phyloP scores from a whole-genome alignment of 352 stramenopile species.

The Pythium dissimile region DNA sequence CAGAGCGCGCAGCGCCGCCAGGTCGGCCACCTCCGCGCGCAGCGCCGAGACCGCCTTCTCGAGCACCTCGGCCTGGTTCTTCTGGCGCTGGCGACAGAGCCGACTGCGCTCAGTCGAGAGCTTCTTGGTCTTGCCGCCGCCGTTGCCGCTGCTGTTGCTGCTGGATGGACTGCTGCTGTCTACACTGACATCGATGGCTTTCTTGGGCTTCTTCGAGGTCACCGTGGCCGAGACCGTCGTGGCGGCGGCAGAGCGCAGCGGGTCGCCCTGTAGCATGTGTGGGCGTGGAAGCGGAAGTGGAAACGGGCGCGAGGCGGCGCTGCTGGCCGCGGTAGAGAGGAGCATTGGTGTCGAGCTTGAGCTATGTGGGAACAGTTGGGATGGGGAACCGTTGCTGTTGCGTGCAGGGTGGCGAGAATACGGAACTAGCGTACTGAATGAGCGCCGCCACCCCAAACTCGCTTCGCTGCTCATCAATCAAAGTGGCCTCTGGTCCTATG shows the following conservation, averaged over 20 bases:
- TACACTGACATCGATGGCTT: not conserved
- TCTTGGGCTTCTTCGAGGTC: constrained; percentile 10
- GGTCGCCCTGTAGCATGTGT: no score
- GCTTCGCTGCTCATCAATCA: no score
- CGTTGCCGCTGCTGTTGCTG: not conserved
- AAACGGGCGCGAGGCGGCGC: no score
- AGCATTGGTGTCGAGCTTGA: no score
- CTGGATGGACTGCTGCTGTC: not conserved
- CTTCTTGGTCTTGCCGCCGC: constrained; percentile 4
- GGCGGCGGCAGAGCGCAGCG: not conserved
- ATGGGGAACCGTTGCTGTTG: no score
- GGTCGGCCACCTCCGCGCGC: constrained; percentile 43
- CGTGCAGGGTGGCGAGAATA: no score
- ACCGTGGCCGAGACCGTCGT: not conserved
- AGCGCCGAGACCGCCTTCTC: constrained; percentile 28
- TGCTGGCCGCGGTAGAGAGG: no score
- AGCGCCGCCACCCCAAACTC: no score
- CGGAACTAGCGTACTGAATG: no score
- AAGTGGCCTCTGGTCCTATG: no score
- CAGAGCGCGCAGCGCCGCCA: constrained; percentile 37
- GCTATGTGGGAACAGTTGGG: no score
- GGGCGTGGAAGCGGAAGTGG: no score
- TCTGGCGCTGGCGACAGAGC: constrained; percentile 23
- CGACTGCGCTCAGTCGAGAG: constrained; percentile 24
- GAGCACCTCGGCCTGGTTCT: constrained; percentile 13